phyloP scores from a whole-genome alignment of 495 filamentous ascomycete species.

The Niebla homalea region DNA sequence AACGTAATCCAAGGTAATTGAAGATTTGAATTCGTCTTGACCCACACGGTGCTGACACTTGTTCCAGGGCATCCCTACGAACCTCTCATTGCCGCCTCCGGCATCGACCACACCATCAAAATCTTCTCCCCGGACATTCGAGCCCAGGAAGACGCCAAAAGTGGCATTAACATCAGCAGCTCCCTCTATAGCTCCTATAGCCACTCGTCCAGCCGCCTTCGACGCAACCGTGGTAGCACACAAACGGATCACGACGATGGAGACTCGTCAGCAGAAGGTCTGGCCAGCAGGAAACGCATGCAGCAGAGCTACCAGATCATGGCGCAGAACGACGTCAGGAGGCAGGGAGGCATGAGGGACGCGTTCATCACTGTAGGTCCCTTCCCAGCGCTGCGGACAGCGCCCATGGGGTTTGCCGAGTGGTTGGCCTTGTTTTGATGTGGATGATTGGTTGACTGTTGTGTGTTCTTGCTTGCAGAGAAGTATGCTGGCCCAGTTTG shows the following conservation, averaged over 20 bases:
- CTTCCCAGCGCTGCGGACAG: slow-evolving; percentile 6
- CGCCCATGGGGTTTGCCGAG: slow-evolving; percentile 7
- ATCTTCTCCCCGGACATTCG: slow-evolving; percentile 55
- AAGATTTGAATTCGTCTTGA: neutral
- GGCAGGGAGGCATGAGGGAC: slow-evolving; percentile 47
- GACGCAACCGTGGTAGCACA: neutral
- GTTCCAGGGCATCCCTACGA: slow-evolving; percentile 55
- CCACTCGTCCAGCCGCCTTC: slow-evolving; percentile 21
- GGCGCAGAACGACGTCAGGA: slow-evolving; percentile 49
- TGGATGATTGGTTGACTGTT: slow-evolving; percentile 15
- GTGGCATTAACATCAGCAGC: slow-evolving; percentile 38
- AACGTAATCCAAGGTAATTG: slow-evolving; percentile 54
- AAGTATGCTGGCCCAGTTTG: slow-evolving; percentile 46
- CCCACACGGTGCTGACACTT: neutral
- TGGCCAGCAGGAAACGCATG: slow-evolving; percentile 45
- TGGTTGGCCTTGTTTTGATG: slow-evolving; percentile 3
- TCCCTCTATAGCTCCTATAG: slow-evolving; percentile 19
- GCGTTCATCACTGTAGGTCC: slow-evolving; percentile 46
- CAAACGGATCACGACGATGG: slow-evolving; percentile 1
- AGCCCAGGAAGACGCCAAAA: slow-evolving; percentile 43
- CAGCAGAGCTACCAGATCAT: slow-evolving; percentile 50
- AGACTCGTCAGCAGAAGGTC: slow-evolving; percentile 23
- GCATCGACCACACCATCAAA: slow-evolving; percentile 66
- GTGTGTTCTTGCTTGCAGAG: slow-evolving; percentile 25
- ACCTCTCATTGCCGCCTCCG: slow-evolving; percentile 54